Base-by-base conservation (phyloP, 169 alveolate genomes). In the Eimeria necatrix region DNA sequence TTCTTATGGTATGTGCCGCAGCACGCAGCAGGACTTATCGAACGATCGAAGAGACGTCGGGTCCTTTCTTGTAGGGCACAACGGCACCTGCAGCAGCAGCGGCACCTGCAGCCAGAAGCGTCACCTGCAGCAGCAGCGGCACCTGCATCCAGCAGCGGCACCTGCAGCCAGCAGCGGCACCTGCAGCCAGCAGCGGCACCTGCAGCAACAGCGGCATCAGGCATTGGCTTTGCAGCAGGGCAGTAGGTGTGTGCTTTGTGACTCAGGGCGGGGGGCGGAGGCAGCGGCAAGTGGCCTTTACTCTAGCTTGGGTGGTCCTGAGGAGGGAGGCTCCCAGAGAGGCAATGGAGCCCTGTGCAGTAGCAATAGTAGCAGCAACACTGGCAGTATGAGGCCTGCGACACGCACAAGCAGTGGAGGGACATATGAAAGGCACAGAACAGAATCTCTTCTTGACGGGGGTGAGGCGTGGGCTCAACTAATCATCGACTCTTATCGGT, bases 21-120 rank as follows among this genome's bases (percentile, higher is more conserved):
- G 89, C 89, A 48, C 20, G 20, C 89, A 8, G 89, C 70, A 51
- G 89, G 60, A 6, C 64, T 49, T 16, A n/a, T 14, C 32, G 89
- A 80, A 48, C 89, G 89, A 18, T 48, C 89, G 12, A 80, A 80
- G 89, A n/a, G 89, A 2, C 89, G 89, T n/a, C 89, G 89, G n/a
- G 89, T 52, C 32, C 89, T 80, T 52, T 80, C 89, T 16, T 80
- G 89, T 80, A 80, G 32, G 89, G 12, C 7, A 7, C 70, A 80
- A 48, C 85, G 14, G 53, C 85, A 48, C 70, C 89, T 16, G 89
- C 85, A 41, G 61, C 1, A 22, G 85, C 85, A 74, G 61, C 61
- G 41, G 12, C 68, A 12, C 68, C 68, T 12, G 22, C 68, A 56
- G 68, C 68, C 12, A 56, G 68, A 0, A 32, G 41, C 41, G 41